Evolutionary conservation across 2,329 filamentous ascomycete species (phyloP), one percentile per base, ranked within the genome.

Genomic region (Cladosporium phlei): DNA sequence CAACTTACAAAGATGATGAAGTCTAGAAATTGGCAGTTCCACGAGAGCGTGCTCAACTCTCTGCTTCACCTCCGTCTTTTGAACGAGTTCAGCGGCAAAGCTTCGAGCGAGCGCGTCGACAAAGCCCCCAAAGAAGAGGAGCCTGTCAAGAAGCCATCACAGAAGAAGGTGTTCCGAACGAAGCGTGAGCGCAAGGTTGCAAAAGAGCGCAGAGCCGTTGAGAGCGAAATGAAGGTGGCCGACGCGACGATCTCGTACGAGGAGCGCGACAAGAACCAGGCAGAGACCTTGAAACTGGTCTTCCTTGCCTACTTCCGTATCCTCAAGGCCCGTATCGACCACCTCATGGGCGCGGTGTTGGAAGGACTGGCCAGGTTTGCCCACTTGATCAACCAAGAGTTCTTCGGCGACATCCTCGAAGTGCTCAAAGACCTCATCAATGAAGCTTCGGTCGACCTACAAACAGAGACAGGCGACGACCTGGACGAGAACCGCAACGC

Each of bases 301-400:
- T 98, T 98, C 63, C 87, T 87, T 12, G 85, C 83, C 2, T 98
- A 98, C 71, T 97, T 98, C 68, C 85, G 90, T 43, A 91, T 97
- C 46, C 73, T 98, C 33, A 97, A 97, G 71, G 76, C 82, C 45
- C 82, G 89, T 20, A 77, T 81, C 19, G 83, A 88, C 11, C 81
- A 85, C 55, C 79, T 98, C 14, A 97, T 96, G 88, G 93, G 93
- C n/a, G 90, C 91, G 11, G 90, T 96, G 0, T 78, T 98, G 4
- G 93, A 97, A 71, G 93, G 93, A 21, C 73, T 98, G 17, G 90
- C 91, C 40, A 89, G 89, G 63, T 98, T 95, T 63, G 84, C 90
- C 3, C 93, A 96, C 64, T 77, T 98, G 50, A 98, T 98, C 75
- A 98, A 98, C 70, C 89, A 98, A 63, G 88, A 98, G 64, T 97